phyloP scores from a whole-genome alignment of 208 protist genomes.

The Leishmania gerbilli region DNA sequence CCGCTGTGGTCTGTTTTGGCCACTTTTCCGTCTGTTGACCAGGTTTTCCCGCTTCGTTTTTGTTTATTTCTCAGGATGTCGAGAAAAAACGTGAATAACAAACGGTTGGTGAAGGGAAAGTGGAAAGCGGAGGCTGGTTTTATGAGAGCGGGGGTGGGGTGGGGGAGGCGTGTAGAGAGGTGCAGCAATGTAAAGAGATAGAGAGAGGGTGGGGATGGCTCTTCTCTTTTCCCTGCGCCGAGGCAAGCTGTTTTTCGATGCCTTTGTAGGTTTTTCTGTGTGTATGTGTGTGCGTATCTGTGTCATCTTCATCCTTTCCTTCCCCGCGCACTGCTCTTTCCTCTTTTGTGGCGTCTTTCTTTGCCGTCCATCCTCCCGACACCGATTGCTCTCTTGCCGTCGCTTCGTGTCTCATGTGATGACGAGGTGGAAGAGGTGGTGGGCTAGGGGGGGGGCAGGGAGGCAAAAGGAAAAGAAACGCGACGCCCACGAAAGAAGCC shows the following conservation, averaged over 20 bases:
- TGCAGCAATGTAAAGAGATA: neutral
- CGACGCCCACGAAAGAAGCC: neutral
- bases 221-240: neutral
- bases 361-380: neutral
- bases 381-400: neutral
- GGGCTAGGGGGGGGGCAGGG: neutral
- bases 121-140: neutral
- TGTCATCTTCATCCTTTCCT: neutral
- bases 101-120: neutral
- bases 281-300: neutral
- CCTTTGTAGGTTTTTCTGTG: neutral
- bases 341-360: neutral
- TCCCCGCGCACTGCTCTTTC: neutral
- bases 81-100: neutral
- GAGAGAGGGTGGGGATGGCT: neutral
- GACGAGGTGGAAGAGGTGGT: no score
- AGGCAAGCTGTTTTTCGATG: neutral
- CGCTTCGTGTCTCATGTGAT: neutral
- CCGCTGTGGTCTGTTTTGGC: neutral
- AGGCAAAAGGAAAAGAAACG: neutral
- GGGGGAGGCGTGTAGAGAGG: neutral
- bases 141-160: neutral
- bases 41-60: neutral
- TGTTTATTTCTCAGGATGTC: neutral
- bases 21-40: neutral